Evolutionary conservation across 371 early-diverging fungal genomes (phyloP).

Genomic region (Chytridium lagenaria): DNA sequence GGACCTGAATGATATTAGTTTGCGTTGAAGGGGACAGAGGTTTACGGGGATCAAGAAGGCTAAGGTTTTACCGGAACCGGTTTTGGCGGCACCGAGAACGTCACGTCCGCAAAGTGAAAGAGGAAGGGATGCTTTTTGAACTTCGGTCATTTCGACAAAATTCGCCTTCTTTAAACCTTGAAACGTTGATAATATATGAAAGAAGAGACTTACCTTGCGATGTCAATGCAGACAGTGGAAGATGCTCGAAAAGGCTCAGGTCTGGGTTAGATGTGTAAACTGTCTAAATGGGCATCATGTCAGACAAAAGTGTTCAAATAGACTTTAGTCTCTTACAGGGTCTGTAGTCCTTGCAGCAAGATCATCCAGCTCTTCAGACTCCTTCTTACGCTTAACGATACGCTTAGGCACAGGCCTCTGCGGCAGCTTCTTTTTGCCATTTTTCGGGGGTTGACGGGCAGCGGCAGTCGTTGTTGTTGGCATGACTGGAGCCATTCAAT

Average conservation of each 20-base stretch:
- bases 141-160: slow-evolving; percentile 94
- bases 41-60: slow-evolving; percentile 96
- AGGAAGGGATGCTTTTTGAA: slow-evolving; percentile 94
- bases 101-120: slow-evolving; percentile 84
- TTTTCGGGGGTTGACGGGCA: slow-evolving; percentile 4
- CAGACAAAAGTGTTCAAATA: neutral
- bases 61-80: slow-evolving; percentile 99
- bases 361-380: slow-evolving; percentile 43
- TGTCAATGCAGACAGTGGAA: slow-evolving; percentile 33
- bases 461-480: neutral
- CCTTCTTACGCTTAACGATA: slow-evolving; percentile 39
- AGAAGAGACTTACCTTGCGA: slow-evolving; percentile 20
- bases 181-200: neutral
- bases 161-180: slow-evolving; percentile 69
- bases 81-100: slow-evolving; percentile 98
- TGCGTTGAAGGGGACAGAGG: slow-evolving; percentile 8
- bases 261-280: slow-evolving; percentile 16
- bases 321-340: slow-evolving; percentile 20
- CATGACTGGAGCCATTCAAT: neutral
- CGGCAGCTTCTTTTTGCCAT: slow-evolving; percentile 21
- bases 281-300: neutral
- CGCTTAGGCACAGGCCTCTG: slow-evolving; percentile 28
- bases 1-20: slow-evolving; percentile 56
- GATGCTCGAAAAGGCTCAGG: slow-evolving; percentile 23
- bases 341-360: slow-evolving; percentile 36